phyloP scores from a whole-genome alignment of 257 asterid species.

The Solanum tarijense region DNA sequence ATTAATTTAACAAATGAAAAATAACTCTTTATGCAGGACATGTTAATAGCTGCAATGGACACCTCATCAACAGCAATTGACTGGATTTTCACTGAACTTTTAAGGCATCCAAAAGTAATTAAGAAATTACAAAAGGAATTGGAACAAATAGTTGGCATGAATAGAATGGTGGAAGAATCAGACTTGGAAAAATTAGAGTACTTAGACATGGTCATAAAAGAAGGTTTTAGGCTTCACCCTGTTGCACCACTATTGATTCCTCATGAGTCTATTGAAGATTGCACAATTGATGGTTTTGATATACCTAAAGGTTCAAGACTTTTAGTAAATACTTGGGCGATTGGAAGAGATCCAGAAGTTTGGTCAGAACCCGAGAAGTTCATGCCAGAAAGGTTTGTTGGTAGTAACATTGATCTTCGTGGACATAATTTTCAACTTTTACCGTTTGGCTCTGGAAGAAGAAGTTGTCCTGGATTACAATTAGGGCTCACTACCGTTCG shows the following conservation, averaged over 20 bases:
- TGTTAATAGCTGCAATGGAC: constrained; percentile 11
- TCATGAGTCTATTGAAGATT: constrained; percentile 13
- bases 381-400: constrained; percentile 5
- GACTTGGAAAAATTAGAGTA: constrained; percentile 7
- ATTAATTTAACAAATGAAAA: neutral
- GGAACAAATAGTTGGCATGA: constrained; percentile 7
- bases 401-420: neutral
- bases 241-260: constrained; percentile 12
- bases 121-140: constrained; percentile 11
- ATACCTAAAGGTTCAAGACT: constrained; percentile 6
- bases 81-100: constrained; percentile 5
- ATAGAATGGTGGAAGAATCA: constrained; percentile 6
- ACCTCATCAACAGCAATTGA: constrained; percentile 7
- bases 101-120: constrained; percentile 2
- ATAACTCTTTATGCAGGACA: neutral
- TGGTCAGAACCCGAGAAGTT: constrained; percentile 9
- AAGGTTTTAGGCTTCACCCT: constrained; percentile 16
- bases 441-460: neutral
- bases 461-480: constrained; percentile 1
- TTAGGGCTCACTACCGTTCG: neutral
- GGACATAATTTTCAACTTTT: neutral
- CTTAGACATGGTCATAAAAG: constrained; percentile 15
- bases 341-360: constrained; percentile 1
- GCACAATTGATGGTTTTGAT: constrained; percentile 7
- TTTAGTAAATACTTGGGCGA: constrained; percentile 4